Evolutionary conservation across 768 basidiomycete species (phyloP), one percentile per base, ranked within the genome.

Genomic region (Collybiopsis confluens): DNA sequence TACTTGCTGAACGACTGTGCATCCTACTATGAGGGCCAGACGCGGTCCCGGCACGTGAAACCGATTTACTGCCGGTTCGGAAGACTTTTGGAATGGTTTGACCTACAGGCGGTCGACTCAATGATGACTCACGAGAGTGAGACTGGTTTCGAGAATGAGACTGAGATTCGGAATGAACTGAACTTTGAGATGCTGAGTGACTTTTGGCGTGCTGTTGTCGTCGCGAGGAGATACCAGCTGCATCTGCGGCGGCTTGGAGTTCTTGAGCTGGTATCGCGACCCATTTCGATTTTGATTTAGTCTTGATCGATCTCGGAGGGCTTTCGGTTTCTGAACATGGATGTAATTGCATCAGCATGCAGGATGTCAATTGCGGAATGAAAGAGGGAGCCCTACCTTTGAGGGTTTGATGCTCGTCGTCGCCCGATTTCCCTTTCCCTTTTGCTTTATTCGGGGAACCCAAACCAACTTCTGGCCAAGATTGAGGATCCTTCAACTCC

Each of bases 251-350:
- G 30, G 50, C 50, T 26, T 42, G 50, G 10, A 52, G 30, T 33
- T 52, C 50, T 27, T 52, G 38, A 13, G 50, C 38, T 20, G 50
- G 50, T 28, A 52, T 52, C 9, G 50, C 27, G 18, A 52, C 50
- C 50, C 50, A 52, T 42, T 30, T 40, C 15, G 50, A 41, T 52
- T 52, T 52, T 16, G 50, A 52, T 43, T 52, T 52, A 21, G 18
- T 20, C 21, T 30, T 52, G 6, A 26, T 21, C 37, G 50, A 40
- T 43, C 42, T 52, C 11, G 50, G 26, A 18, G n/a, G 15, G 21
- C 26, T 38, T 50, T 50, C 48, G 21, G 26, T 28, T 50, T 46
- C 45, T 46, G 26, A 30, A n/a, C 28, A 16, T 6, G n/a, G n/a
- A n/a, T n/a, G n/a, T n/a, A n/a, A 18, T 13, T 33, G 46, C 16